Base-by-base conservation (phyloP, 2,329 filamentous ascomycete genomes). In the Elsinoe fawcettii region DNA sequence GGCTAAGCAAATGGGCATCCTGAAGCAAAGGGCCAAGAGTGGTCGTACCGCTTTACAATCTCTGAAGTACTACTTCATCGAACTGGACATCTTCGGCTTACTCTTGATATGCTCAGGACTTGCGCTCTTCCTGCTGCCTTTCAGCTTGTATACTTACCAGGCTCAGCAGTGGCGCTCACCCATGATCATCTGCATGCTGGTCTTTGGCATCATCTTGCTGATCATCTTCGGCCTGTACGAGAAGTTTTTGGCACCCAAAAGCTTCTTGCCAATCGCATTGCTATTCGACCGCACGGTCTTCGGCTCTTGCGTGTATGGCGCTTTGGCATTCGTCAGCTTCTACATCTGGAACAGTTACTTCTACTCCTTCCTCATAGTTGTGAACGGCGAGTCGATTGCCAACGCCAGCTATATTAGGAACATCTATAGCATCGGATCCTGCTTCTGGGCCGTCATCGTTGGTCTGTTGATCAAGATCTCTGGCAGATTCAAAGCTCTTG, bases 191-290 rank as follows among this genome's bases (percentile, higher is more conserved):
- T 63, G 59, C 37, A 68, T 69, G 67, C 54, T 70, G 39, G 64
- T 69, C 44, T 59, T 70, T 49, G 67, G 67, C 18, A 57, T 67
- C 54, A 51, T 63, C 25, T 59, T 66, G 41, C 63, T 69, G 58
- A 60, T 64, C 34, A 62, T 71, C 3, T 83, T 86, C 59, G 78
- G 71, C 1, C 56, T 81, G 1, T 84, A 79, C 73, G 84, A 87
- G 66, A 76, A 68, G 27, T 83, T 73, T 55, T 69, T 81, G 55
- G 79, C 83, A 0, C 76, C 74, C 0, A 76, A 80, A 25, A 78
- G 78, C 8, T 80, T 86, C 65, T 74, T 87, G 14, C 80, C 77
- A 0, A 80, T 76, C 66, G 63, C 71, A 43, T 69, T 83, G 55
- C 71, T 82, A 62, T 69, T 70, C 12, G 72, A 78, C 60, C 74